Base-by-base conservation (phyloP, 495 filamentous ascomycete genomes). In the Aeminium ludgeri region DNA sequence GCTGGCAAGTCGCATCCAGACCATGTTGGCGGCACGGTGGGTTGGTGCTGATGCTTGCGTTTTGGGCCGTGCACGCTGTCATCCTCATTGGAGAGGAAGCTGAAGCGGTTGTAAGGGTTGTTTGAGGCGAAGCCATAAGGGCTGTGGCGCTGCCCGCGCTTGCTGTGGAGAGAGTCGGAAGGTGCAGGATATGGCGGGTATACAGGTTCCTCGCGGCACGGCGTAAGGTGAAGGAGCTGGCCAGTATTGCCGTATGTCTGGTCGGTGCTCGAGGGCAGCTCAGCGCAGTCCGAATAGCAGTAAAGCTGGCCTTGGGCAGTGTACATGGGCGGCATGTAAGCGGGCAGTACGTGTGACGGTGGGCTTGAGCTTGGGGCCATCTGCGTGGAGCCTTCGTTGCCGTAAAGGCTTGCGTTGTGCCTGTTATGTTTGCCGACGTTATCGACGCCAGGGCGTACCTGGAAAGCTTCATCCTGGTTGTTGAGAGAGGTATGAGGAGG, bases 161-260 rank as follows among this genome's bases (percentile, higher is more conserved):
- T 3, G 23, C 23, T 8, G 3, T 25, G 23, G 8, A 8, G 23
- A 25, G 23, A 4, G 8, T 25, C 23, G 23, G 8, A 3, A 25
- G 23, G 23, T 25, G 4, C 23, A 25, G 23, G 8, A 8, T 25
- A 25, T 25, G 23, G 8, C 23, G 4, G 23, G 8, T 25, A 8
- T 4, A 8, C 8, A 25, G 23, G 4, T 8, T 25, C 23, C 8
- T 25, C 23, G 3, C 31, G 16, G 31, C 40, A 20, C 10, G 34
- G 48, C 16, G 38, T 41, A 2, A 41, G 10, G 8, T 42, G 25
- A 2, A 50, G 34, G n/a, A 50, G 29, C 30, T 50, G 25, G 25
- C 33, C 34, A 1, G 48, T 50, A 4, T 25, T 10, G 13, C 43
- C 43, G 35, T 47, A 51, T n/a, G 44, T 51, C 40, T 44, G 44